Evolutionary conservation across 495 filamentous ascomycete genomes (phyloP).

Genomic region (Amphirosellinia nigrospora): DNA sequence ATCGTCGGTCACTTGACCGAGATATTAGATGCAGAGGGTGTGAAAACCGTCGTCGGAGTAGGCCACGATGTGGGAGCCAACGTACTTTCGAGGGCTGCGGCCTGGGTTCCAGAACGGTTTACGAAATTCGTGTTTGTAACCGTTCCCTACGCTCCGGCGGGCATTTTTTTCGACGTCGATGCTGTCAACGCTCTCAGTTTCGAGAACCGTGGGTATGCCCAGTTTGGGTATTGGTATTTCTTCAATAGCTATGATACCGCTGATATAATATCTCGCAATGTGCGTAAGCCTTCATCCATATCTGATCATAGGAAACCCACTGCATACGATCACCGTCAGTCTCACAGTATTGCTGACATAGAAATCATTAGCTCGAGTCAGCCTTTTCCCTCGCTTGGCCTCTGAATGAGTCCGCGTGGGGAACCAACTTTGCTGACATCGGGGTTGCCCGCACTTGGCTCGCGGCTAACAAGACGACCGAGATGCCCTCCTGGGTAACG

Average conservation of each 20-base stretch:
- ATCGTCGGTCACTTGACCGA: conserved; percentile 42
- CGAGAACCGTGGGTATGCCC: conserved; percentile 27
- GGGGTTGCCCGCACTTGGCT: conserved; percentile 7
- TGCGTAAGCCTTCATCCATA: neutral
- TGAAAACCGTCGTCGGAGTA: conserved; percentile 39
- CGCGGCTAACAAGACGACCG: neutral
- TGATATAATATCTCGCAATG: neutral
- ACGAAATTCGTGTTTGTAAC: conserved; percentile 31
- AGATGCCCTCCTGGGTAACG: neutral
- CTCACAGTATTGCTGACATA: neutral
- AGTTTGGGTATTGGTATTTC: conserved; percentile 32
- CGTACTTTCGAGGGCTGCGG: conserved; percentile 24
- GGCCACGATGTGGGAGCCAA: conserved; percentile 44
- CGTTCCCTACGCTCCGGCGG: conserved; percentile 27
- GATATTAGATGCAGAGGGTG: conserved; percentile 36
- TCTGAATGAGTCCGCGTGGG: neutral
- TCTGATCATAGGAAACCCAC: neutral
- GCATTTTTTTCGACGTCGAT: conserved; percentile 25
- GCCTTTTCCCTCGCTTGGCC: neutral
- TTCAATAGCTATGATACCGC: conserved; percentile 19
- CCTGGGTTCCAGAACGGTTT: conserved; percentile 24
- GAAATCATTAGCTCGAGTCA: neutral
- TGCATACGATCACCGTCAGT: neutral
- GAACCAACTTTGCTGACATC: neutral
- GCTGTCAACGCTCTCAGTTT: conserved; percentile 25